phyloP scores from a whole-genome alignment of 2,329 filamentous ascomycete genomes.

The Fusarium solani-melongenae region DNA sequence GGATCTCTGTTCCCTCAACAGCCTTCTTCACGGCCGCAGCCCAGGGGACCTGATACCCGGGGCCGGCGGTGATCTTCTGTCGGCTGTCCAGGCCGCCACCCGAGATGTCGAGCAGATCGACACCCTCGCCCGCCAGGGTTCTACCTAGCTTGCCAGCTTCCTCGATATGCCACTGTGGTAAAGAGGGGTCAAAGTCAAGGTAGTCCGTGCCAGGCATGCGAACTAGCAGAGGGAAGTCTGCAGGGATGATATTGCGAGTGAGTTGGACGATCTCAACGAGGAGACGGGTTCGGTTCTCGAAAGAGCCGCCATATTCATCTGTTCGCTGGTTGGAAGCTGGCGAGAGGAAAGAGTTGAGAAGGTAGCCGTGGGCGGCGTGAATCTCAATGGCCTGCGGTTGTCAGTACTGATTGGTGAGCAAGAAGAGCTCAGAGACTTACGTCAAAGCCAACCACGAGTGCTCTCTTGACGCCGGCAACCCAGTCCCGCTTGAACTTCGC shows the following conservation, averaged over 20 bases:
- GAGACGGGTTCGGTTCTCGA: constrained; percentile 57
- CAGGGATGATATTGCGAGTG: constrained; percentile 30
- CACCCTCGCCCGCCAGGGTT: constrained; percentile 70
- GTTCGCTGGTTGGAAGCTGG: constrained; percentile 61
- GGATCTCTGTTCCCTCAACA: constrained; percentile 64
- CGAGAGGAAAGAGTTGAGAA: constrained; percentile 63
- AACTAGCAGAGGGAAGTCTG: constrained; percentile 68
- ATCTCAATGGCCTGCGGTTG: constrained; percentile 35
- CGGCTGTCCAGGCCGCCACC: constrained; percentile 71
- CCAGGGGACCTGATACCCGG: constrained; percentile 77
- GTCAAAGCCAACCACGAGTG: constrained; percentile 36
- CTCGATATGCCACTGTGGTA: constrained; percentile 70
- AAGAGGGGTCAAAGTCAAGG: constrained; percentile 68
- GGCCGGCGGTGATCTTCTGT: constrained; percentile 67
- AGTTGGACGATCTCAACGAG: constrained; percentile 57
- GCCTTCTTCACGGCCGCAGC: constrained; percentile 74
- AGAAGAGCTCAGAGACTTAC: constrained; percentile 1
- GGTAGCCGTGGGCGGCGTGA: constrained; percentile 63
- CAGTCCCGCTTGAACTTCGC: constrained; percentile 38
- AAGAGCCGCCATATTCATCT: constrained; percentile 60
- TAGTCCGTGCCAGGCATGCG: constrained; percentile 79
- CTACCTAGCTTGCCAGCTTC: constrained; percentile 72
- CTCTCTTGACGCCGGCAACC: constrained; percentile 33
- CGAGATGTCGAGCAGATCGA: constrained; percentile 79
- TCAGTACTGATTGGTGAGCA: background rate